Evolutionary conservation across 2,329 filamentous ascomycete species (phyloP).

Genomic region (Talaromyces pinophilus): DNA sequence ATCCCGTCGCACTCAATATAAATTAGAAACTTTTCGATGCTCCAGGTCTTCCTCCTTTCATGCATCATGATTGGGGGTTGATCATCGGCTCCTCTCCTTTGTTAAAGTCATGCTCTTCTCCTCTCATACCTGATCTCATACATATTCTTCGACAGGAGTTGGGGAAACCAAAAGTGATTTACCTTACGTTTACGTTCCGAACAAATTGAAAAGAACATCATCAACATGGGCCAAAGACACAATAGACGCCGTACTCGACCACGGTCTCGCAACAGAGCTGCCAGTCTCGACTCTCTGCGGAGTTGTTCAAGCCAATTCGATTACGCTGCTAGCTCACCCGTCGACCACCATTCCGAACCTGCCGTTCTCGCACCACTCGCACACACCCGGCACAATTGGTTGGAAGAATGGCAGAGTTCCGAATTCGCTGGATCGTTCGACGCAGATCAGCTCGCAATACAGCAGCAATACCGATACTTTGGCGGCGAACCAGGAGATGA

Average conservation of each 20-base stretch:
- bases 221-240: slow-evolving; percentile 49
- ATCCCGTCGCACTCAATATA: neutral
- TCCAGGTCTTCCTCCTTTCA: slow-evolving; percentile 12
- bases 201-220: slow-evolving; percentile 9
- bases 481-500: slow-evolving; percentile 49
- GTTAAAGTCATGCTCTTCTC: neutral
- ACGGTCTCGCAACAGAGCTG: slow-evolving; percentile 40
- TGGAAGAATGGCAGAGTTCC: slow-evolving; percentile 43
- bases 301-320: slow-evolving; percentile 11
- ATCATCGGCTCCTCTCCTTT: neutral
- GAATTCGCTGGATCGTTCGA: slow-evolving; percentile 34
- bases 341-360: slow-evolving; percentile 30
- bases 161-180: neutral
- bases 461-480: slow-evolving; percentile 46
- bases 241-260: slow-evolving; percentile 48
- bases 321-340: slow-evolving; percentile 17
- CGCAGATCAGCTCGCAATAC: slow-evolving; percentile 35
- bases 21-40: neutral
- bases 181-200: neutral
- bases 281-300: slow-evolving; percentile 23
- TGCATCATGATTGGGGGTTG: slow-evolving; percentile 17
- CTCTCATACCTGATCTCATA: neutral
- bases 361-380: slow-evolving; percentile 32
- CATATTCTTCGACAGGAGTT: neutral
- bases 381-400: slow-evolving; percentile 47